Percentiles rank a stretch among this genome's conserved stretches.
phyloP scores from a whole-genome alignment of 2,329 filamentous ascomycete genomes.

The Endocalyx cinctus region DNA sequence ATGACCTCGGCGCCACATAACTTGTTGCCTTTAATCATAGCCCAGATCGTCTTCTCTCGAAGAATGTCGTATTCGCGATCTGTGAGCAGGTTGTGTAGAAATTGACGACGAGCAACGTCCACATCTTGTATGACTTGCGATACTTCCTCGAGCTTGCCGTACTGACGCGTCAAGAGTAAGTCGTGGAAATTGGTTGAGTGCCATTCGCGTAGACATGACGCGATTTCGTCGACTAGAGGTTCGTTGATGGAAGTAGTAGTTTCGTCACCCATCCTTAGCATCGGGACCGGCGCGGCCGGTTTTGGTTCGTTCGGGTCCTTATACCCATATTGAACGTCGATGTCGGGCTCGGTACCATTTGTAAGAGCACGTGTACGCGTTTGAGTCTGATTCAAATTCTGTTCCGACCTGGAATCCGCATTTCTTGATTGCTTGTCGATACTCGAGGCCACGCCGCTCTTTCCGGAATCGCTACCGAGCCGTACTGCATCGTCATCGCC shows the following conservation, averaged over 20 bases:
- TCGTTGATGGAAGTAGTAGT: conserved; percentile 85
- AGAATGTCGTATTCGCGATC: conserved; percentile 74
- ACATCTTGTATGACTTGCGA: conserved; percentile 76
- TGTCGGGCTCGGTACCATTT: conserved; percentile 3
- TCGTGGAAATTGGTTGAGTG: conserved; percentile 96
- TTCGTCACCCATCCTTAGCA: conserved; percentile 97
- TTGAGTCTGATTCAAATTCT: conserved; percentile 11
- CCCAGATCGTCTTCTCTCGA: conserved; percentile 91
- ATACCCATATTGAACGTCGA: conserved; percentile 4
- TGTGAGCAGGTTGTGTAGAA: conserved; percentile 91
- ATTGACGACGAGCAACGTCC: conserved; percentile 79
- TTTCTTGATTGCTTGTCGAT: conserved; percentile 30
- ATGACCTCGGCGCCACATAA: conserved; percentile 91
- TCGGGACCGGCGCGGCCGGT: conserved; percentile 87
- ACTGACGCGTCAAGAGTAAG: conserved; percentile 77
- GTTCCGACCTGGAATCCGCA: conserved; percentile 18
- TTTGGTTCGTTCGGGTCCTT: conserved; percentile 65
- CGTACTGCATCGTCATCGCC: conserved; percentile 28
- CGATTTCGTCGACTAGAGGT: conserved; percentile 94
- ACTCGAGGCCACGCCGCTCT: conserved; percentile 44
- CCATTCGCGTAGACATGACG: conserved; percentile 95
- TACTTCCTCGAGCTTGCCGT: conserved; percentile 74
- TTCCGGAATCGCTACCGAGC: conserved; percentile 46
- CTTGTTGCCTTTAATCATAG: conserved; percentile 90
- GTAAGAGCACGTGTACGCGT: no score